Base-by-base conservation (phyloP, 2,329 filamentous ascomycete species). In the Clathrospora elynae region DNA sequence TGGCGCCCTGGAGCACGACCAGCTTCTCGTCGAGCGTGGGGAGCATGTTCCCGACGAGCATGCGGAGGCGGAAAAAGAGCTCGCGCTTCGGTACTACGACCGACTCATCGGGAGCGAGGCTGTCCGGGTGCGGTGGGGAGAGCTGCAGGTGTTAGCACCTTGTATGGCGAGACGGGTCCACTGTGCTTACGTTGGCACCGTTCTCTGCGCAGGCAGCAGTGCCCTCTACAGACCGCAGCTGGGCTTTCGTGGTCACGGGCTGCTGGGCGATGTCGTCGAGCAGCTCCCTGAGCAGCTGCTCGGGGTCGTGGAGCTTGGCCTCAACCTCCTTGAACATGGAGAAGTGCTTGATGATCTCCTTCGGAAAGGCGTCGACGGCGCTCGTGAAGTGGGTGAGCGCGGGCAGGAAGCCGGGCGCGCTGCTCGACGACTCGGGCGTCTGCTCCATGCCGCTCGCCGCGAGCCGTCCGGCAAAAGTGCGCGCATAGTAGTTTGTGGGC, bases 251-350 rank as follows among this genome's bases (percentile, higher is more conserved):
- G 25, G 76, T 74, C 19, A 75, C 68, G 24, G 75, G 75, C 41
- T 74, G 68, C 25, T 67, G 64, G 44, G 73, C 69, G 26, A 87
- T 83, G 38, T 79, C 79, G 49, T 85, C 78, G 59, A 95, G 82
- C 49, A 95, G 79, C 64, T 86, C 81, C 64, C 87, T 85, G 45
- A 99, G 79, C 62, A 86, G 81, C 59, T 93, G 87, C 68, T 96
- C 90, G 5, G 93, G 87, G 17, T 84, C 85, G 72, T 91, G 93
- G 53, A 95, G 88, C 74, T 99, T 99, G 51, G 92, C 92, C 75
- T 99, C 93, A 33, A 97, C 93, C 74, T 99, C 93, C 71, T 96
- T 96, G 57, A 99, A 79, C 42, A 97, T 81, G 22, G 92, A 96
- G 61, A 96, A 96, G 71, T 99, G 92, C 66, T 90, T 86, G 59